phyloP scores from a whole-genome alignment of 768 basidiomycete genomes.

The Podaxis sp. region DNA sequence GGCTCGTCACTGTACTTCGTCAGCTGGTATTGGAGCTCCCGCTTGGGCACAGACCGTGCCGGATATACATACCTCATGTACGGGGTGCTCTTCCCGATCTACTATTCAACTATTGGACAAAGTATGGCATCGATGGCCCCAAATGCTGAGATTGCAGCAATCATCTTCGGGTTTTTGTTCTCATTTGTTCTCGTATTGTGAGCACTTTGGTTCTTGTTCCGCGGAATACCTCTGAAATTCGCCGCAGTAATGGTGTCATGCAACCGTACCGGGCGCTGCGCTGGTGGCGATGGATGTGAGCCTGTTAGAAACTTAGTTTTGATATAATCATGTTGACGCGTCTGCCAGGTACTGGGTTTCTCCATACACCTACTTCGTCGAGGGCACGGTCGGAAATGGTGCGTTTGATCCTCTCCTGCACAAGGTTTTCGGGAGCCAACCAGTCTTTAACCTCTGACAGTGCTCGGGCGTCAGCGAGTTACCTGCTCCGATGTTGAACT shows the following conservation, averaged over 20 bases:
- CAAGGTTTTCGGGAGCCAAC: no score
- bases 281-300: no score
- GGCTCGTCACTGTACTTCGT: conserved; percentile 60
- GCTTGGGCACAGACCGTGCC: no score
- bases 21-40: conserved; percentile 47
- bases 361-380: no score
- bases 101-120: conserved; percentile 23
- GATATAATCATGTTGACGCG: no score
- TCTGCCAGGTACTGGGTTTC: no score
- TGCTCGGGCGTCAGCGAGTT: no score
- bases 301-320: no score
- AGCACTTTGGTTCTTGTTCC: not conserved
- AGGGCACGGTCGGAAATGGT: no score
- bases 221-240: not conserved
- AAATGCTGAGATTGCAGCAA: conserved; percentile 51
- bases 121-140: conserved; percentile 51
- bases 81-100: conserved; percentile 16
- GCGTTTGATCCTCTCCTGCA: no score
- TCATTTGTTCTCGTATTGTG: conserved; percentile 23
- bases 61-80: not conserved
- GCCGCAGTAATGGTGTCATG: not conserved
- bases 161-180: conserved; percentile 53
- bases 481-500: no score
- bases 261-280: not conserved
- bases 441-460: no score